Base-by-base conservation (phyloP, 306 rosid genomes). In the Fragaria ananassa region DNA sequence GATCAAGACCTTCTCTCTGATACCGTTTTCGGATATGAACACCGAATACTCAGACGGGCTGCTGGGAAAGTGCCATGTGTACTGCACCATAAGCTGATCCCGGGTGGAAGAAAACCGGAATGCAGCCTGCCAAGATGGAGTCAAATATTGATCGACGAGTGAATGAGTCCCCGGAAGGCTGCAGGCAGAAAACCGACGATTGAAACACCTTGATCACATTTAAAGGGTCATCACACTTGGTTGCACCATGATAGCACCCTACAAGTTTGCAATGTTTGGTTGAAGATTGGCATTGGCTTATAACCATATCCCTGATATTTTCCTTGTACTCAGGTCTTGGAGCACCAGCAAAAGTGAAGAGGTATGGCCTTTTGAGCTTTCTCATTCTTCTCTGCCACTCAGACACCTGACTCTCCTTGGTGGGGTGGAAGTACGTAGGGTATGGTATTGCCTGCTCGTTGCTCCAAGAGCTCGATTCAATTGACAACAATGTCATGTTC, bases 121-220 rank as follows among this genome's bases (percentile, higher is more conserved):
- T 81, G 37, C 91, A 89, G 18, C 90, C 91, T 0, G 86, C 89
- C 45, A 87, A 50, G 69, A 87, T 89, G 14, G 94, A 84, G 60
- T 86, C 92, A 50, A 88, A 88, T 1, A 81, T 86, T 63, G 92
- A 84, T 71, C 86, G 72, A 21, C 88, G 85, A 0, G 90, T 88
- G 78, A 12, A 88, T 10, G 92, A 86, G 80, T 88, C 92, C 17
- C 90, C 87, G 1, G 87, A 76, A 31, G 92, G 92, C 81, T 88
- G 88, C 19, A 88, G 72, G 75, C 90, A 86, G 64, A 88, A 88
- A n/a, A 70, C 71, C 21, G 92, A 88, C 3, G 69, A 81, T 17
- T 82, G 83, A 71, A 88, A 84, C 53, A 75, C 86, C 74, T 69
- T 78, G 14, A 78, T 82, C 1, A 86, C 74, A 8, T 74, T 72